These are phyloP conservation scores for Xylaria sp. DNA, from an alignment of 2,329 filamentous ascomycete species.

Conservation along the genomic window DNA sequence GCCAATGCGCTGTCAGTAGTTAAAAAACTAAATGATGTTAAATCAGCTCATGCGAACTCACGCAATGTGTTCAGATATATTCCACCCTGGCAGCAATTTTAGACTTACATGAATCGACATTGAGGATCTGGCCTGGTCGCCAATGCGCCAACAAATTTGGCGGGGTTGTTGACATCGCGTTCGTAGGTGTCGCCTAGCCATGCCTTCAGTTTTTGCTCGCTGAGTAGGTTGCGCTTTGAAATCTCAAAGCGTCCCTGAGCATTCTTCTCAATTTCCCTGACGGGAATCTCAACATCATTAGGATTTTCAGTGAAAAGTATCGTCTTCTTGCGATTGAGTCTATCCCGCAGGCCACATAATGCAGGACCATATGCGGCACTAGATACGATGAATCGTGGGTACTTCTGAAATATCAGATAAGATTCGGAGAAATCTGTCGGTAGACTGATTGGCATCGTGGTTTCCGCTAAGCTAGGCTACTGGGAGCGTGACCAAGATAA, in stretches of 20 bases:
- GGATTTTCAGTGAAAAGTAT: constrained; percentile 25
- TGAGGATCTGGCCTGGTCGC: constrained; percentile 36
- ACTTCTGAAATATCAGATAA: constrained; percentile 31
- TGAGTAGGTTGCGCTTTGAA: constrained; percentile 28
- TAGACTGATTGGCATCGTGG: constrained; percentile 17
- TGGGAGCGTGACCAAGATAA: neutral
- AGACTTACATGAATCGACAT: constrained; percentile 47
- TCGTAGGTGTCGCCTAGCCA: constrained; percentile 33
- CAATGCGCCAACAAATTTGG: constrained; percentile 28
- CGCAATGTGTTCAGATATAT: neutral
- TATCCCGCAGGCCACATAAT: constrained; percentile 22
- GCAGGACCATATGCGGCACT: constrained; percentile 30
- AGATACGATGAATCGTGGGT: constrained; percentile 28
- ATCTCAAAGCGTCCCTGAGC: constrained; percentile 22
- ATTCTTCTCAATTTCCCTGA: constrained; percentile 26
- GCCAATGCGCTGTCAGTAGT: constrained; percentile 38
- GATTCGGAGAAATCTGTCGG: constrained; percentile 33
- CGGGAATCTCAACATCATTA: constrained; percentile 23
- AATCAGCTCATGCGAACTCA: neutral
- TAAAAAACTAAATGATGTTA: constrained; percentile 40
- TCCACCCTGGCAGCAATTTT: neutral
- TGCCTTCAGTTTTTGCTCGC: constrained; percentile 27
- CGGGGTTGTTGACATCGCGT: constrained; percentile 19
- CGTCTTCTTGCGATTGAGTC: constrained; percentile 31
- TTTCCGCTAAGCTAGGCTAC: neutral